phyloP scores from a whole-genome alignment of 257 asterid genomes.

The Nemophila menziesii region DNA sequence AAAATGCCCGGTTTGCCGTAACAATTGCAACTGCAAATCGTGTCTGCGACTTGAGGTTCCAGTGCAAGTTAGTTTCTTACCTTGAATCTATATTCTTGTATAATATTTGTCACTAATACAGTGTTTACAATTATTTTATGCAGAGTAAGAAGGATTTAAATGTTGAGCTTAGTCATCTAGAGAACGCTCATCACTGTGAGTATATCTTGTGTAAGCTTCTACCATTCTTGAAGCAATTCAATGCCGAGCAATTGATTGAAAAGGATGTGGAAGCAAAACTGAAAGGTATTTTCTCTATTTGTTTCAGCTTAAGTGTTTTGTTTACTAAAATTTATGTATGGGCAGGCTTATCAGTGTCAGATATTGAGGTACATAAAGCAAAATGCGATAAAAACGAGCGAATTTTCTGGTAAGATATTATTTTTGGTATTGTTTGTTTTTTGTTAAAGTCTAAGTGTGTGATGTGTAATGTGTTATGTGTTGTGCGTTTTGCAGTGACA shows the following conservation, averaged over 20 bases:
- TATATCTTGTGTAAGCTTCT: conserved; percentile 49
- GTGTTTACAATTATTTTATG: too few relatives aligned
- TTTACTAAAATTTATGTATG: conserved; percentile 13
- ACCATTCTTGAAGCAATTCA: conserved; percentile 51
- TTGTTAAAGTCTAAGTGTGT: not conserved
- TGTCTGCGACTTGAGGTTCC: too few relatives aligned
- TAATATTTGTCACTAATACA: too few relatives aligned
- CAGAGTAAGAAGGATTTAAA: too few relatives aligned
- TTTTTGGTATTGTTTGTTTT: not conserved
- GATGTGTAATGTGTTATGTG: conserved; percentile 2
- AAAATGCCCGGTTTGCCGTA: too few relatives aligned
- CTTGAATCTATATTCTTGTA: conserved; percentile 6
- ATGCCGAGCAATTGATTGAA: conserved; percentile 51
- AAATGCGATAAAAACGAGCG: conserved; percentile 29
- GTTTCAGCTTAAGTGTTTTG: not conserved
- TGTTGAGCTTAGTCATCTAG: conserved; percentile 21
- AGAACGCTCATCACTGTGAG: conserved; percentile 35
- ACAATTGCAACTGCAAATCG: conserved; percentile 78
- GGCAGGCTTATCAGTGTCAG: conserved; percentile 44
- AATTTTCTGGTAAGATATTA: conserved; percentile 56
- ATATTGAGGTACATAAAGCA: conserved; percentile 23
- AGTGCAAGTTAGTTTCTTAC: conserved; percentile 16
- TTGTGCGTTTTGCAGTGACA: conserved; percentile 43
- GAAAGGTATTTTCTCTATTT: conserved; percentile 31
- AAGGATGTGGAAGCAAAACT: conserved; percentile 53